Evolutionary conservation across 2,329 filamentous ascomycete species (phyloP).

Genomic region (Lecanicillium sp.): DNA sequence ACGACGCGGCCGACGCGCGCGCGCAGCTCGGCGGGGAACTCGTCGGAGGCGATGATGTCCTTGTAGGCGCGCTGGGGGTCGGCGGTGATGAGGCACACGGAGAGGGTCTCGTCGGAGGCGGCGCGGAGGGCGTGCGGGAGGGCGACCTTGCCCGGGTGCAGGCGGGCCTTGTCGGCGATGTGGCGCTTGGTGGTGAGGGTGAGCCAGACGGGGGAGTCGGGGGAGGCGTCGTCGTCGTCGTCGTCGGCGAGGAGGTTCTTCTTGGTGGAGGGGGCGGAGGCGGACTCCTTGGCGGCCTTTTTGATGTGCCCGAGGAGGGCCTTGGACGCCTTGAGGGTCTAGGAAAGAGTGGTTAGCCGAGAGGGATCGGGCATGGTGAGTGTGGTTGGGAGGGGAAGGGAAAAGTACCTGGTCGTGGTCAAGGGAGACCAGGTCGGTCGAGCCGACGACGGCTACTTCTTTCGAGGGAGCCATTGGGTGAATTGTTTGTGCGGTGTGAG

Average conservation of each 20-base stretch:
- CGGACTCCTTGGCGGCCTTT: constrained; percentile 44
- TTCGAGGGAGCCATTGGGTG: constrained; percentile 38
- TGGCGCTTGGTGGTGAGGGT: constrained; percentile 60
- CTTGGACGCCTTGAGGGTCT: constrained; percentile 58
- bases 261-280: constrained; percentile 44
- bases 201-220: constrained; percentile 54
- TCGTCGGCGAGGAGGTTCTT: constrained; percentile 45
- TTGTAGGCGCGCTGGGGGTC: constrained; percentile 81
- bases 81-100: constrained; percentile 82
- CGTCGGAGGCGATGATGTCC: constrained; percentile 69
- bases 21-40: constrained; percentile 62
- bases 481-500: constrained; percentile 16
- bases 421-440: constrained; percentile 29
- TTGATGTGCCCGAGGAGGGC: constrained; percentile 58
- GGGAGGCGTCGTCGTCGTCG: constrained; percentile 36
- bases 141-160: constrained; percentile 78
- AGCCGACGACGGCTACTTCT: constrained; percentile 29
- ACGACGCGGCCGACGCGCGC: constrained; percentile 70
- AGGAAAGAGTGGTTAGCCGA: constrained; percentile 13
- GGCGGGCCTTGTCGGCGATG: constrained; percentile 63
- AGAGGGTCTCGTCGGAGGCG: constrained; percentile 47
- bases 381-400: neutral
- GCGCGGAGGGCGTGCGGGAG: constrained; percentile 72
- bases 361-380: neutral
- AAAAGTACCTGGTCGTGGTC: constrained; percentile 35